A percentile compares a stretch with the other conserved stretches of the same genome.
Evolutionary conservation across 495 filamentous ascomycete genomes (phyloP).

Genomic region (Aspergillus mulundensis): DNA sequence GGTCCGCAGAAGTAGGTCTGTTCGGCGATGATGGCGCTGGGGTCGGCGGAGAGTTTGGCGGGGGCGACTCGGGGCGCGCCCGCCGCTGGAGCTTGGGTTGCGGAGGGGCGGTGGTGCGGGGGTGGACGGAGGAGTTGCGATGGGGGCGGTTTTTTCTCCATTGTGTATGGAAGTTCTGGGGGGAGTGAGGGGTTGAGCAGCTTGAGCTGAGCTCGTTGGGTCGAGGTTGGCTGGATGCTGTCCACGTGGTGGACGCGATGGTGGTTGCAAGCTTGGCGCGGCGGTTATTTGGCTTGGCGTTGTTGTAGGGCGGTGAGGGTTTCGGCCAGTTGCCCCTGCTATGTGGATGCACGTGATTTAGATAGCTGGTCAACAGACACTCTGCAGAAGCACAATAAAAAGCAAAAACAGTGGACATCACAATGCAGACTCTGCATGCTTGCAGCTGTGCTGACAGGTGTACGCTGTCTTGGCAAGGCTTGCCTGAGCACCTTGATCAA

Average conservation of each 20-base stretch:
- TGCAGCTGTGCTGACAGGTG: too few relatives aligned
- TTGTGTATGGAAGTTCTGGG: conserved; percentile 1
- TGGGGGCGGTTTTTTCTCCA: conserved; percentile 19
- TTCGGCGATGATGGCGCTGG: conserved; percentile 69
- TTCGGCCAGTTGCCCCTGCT: too few relatives aligned
- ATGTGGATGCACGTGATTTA: too few relatives aligned
- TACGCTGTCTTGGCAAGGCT: too few relatives aligned
- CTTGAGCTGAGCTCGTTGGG: neutral
- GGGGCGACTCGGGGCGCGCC: conserved; percentile 16
- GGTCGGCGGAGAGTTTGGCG: conserved; percentile 67
- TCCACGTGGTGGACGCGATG: neutral
- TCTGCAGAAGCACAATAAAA: too few relatives aligned
- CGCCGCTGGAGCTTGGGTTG: conserved; percentile 20
- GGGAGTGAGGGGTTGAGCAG: neutral
- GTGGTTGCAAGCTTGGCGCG: neutral
- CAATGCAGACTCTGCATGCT: too few relatives aligned
- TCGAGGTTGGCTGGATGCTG: neutral
- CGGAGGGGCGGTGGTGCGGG: conserved; percentile 15
- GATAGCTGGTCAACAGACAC: too few relatives aligned
- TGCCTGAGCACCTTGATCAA: too few relatives aligned
- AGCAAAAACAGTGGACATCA: too few relatives aligned
- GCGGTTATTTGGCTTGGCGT: too few relatives aligned
- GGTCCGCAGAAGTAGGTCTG: conserved; percentile 68
- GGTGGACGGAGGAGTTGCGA: conserved; percentile 24
- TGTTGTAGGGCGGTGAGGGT: too few relatives aligned